Percentiles rank a stretch among this genome's conserved stretches.
These are phyloP conservation scores for Taiwanofungus camphoratus DNA, from an alignment of 1,284 basidiomycete genomes.

Conservation along the genomic window DNA sequence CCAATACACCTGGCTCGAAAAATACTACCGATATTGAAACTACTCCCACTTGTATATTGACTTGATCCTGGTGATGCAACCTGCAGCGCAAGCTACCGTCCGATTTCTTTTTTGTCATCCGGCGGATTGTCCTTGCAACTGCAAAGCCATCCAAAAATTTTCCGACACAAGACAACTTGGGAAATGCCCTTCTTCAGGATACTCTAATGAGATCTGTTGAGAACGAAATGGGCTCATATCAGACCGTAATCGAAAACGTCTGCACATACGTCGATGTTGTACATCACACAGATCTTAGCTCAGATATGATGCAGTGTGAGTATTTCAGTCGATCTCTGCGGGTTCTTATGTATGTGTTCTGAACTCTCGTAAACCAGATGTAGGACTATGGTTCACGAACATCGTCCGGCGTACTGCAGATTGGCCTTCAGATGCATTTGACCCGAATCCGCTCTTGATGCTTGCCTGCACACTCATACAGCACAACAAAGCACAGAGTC, in stretches of 20 bases:
- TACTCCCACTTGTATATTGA: not conserved
- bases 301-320: constrained; percentile 51
- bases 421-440: constrained; percentile 37
- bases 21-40: too few relatives aligned
- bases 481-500: constrained; percentile 53
- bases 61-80: not conserved
- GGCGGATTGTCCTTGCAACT: constrained; percentile 38
- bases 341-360: not conserved
- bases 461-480: constrained; percentile 49
- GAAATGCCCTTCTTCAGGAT: constrained; percentile 52
- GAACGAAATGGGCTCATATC: constrained; percentile 42
- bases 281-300: constrained; percentile 44
- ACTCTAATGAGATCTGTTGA: constrained; percentile 43
- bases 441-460: constrained; percentile 49
- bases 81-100: constrained; percentile 39
- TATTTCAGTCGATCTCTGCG: constrained; percentile 11
- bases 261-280: constrained; percentile 47
- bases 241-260: constrained; percentile 50
- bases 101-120: constrained; percentile 50
- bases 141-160: constrained; percentile 29
- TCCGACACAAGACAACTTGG: constrained; percentile 31
- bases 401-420: constrained; percentile 54
- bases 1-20: not conserved
- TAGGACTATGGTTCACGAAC: constrained; percentile 46
- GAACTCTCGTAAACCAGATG: constrained; percentile 32